Percentiles rank a stretch among this genome's conserved stretches.
Evolutionary conservation across 768 basidiomycete species (phyloP).

Genomic region (Boletus sp.): DNA sequence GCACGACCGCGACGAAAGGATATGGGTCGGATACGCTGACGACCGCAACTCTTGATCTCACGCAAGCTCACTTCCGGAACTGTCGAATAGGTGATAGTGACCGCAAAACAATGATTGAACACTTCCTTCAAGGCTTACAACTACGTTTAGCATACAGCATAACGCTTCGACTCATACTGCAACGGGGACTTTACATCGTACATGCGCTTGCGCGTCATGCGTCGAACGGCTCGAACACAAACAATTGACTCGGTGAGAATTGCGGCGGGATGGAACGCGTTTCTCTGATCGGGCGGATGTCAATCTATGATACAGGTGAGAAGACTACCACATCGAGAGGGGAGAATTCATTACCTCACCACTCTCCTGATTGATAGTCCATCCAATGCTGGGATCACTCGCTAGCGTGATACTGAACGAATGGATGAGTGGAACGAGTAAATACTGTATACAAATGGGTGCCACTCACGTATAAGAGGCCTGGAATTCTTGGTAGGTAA

Average conservation of each 20-base stretch:
- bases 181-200: background rate
- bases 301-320: background rate
- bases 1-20: no score
- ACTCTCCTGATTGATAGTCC: background rate
- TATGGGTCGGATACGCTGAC: background rate
- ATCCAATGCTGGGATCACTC: background rate
- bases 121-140: background rate
- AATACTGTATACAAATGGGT: no score
- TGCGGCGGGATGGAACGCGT: background rate
- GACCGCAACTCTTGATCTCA: background rate
- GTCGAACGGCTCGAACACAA: fast-evolving
- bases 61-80: background rate
- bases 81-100: background rate
- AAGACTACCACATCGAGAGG: background rate
- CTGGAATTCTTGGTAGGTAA: background rate
- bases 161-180: no score
- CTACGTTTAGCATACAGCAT: background rate
- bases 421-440: background rate
- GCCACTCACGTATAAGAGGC: background rate
- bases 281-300: background rate
- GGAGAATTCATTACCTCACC: background rate
- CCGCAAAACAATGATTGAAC: background rate
- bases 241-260: background rate
- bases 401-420: background rate
- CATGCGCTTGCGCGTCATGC: background rate